Evolutionary conservation across 2,329 filamentous ascomycete species (phyloP).

Genomic region (Venturia aucupariae): DNA sequence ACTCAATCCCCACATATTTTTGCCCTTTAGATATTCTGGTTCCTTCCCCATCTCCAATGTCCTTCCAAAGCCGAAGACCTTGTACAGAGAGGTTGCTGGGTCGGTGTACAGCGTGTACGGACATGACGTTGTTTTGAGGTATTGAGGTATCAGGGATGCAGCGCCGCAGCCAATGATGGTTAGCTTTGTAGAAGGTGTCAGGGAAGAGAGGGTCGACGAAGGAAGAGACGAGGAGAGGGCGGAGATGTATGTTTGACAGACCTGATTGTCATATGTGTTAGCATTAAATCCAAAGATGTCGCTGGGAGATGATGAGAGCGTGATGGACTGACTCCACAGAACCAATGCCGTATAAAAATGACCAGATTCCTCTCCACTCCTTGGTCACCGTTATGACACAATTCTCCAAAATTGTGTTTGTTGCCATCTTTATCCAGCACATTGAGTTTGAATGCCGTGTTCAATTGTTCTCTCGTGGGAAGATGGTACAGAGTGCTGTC

Average conservation of each 20-base stretch:
- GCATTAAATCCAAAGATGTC: background rate
- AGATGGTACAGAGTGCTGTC: background rate
- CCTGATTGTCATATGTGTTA: conserved; percentile 36
- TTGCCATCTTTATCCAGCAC: conserved; percentile 1
- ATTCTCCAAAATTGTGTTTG: background rate
- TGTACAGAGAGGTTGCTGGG: conserved; percentile 57
- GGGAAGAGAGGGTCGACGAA: conserved; percentile 32
- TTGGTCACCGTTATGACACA: background rate
- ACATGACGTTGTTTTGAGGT: conserved; percentile 53
- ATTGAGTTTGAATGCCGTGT: background rate
- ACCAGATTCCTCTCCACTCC: conserved; percentile 47
- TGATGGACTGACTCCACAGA: conserved; percentile 56
- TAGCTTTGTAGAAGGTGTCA: conserved; percentile 51
- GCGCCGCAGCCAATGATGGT: conserved; percentile 65
- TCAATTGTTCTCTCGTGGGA: background rate
- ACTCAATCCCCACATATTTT: conserved; percentile 35
- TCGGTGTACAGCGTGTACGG: conserved; percentile 72
- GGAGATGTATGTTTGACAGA: conserved; percentile 67
- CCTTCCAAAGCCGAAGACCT: conserved; percentile 57
- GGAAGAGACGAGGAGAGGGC: conserved; percentile 50
- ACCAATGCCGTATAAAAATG: conserved; percentile 72
- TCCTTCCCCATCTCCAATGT: conserved; percentile 51
- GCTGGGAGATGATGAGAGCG: background rate
- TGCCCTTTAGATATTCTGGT: conserved; percentile 56
- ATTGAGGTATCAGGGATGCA: conserved; percentile 57